These are phyloP conservation scores for Fusarium bulbicola DNA, from an alignment of 2,329 filamentous ascomycete genomes.

Conservation along the genomic window DNA sequence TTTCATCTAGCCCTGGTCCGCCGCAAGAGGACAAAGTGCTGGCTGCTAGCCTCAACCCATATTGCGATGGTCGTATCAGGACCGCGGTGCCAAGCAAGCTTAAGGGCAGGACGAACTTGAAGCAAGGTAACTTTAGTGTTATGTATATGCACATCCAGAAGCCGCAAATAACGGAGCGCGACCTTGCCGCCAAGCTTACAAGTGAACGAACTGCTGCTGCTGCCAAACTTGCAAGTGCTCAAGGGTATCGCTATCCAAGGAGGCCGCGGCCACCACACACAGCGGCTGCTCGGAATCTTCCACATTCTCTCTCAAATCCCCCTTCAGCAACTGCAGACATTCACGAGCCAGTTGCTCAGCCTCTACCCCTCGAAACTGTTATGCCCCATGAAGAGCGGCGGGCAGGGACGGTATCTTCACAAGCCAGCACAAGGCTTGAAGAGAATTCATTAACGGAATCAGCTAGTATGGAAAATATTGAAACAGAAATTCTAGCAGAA, in stretches of 20 bases:
- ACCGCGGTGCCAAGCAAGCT: constrained; percentile 71
- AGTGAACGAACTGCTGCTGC: constrained; percentile 69
- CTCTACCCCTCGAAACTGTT: background rate
- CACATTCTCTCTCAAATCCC: constrained; percentile 1
- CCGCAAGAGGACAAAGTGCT: background rate
- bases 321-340: background rate
- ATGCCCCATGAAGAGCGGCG: background rate
- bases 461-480: background rate
- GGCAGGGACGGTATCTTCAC: background rate
- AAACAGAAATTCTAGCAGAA: background rate
- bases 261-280: constrained; percentile 51
- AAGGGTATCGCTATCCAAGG: constrained; percentile 62
- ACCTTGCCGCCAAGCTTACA: constrained; percentile 66
- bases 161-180: constrained; percentile 58
- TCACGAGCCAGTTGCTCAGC: background rate
- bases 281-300: background rate
- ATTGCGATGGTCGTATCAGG: constrained; percentile 49
- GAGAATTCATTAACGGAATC: constrained; percentile 4
- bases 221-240: constrained; percentile 63
- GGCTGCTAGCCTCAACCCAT: constrained; percentile 30
- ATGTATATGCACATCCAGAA: constrained; percentile 67
- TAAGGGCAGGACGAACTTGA: constrained; percentile 64
- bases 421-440: background rate
- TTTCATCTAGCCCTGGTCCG: background rate
- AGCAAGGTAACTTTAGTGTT: constrained; percentile 69